Percentiles rank a stretch among this genome's conserved stretches.
Conservation (phyloP, 805 yeast genomes). For the Kuraishia molischiana region DNA sequence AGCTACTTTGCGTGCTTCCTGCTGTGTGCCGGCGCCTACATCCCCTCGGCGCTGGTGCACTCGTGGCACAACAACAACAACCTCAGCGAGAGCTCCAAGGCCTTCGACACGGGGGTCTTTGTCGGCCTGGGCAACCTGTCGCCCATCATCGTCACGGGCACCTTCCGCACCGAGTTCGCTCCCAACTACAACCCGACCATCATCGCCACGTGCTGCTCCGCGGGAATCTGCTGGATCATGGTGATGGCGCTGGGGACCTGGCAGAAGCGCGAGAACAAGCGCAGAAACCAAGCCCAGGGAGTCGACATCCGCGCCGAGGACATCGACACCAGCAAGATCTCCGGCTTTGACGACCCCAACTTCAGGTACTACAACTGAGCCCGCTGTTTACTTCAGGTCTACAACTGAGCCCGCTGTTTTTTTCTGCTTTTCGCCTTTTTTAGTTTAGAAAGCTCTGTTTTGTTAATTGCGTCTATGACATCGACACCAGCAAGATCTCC, state of each 20-base stretch:
- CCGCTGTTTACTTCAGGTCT: not conserved
- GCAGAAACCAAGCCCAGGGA: conserved; percentile 6
- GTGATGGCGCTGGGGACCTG: conserved; percentile 7
- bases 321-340: conserved; percentile 6
- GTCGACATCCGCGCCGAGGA: conserved; percentile 5
- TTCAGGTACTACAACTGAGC: conserved; percentile 9
- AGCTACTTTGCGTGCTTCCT: conserved; percentile 11
- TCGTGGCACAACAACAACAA: conserved; percentile 12
- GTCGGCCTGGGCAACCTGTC: conserved; percentile 24
- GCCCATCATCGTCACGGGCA: conserved; percentile 22
- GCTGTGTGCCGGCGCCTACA: conserved; percentile 10
- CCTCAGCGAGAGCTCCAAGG: conserved; percentile 7
- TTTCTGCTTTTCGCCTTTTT: no score
- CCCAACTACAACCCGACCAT: conserved; percentile 22
- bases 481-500: conserved; percentile 7
- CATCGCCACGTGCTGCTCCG: conserved; percentile 9
- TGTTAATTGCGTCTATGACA: no score
- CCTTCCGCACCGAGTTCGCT: conserved; percentile 22
- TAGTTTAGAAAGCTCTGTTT: no score
- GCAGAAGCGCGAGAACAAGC: conserved; percentile 7
- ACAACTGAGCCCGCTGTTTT: no score
- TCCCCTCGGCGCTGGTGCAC: conserved; percentile 11
- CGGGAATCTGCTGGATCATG: conserved; percentile 8
- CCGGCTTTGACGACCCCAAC: conserved; percentile 7
- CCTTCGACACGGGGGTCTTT: conserved; percentile 10